Evolutionary conservation across 2,329 filamentous ascomycete species (phyloP), one percentile per base, ranked within the genome.

Genomic region (Phoma herbarum): DNA sequence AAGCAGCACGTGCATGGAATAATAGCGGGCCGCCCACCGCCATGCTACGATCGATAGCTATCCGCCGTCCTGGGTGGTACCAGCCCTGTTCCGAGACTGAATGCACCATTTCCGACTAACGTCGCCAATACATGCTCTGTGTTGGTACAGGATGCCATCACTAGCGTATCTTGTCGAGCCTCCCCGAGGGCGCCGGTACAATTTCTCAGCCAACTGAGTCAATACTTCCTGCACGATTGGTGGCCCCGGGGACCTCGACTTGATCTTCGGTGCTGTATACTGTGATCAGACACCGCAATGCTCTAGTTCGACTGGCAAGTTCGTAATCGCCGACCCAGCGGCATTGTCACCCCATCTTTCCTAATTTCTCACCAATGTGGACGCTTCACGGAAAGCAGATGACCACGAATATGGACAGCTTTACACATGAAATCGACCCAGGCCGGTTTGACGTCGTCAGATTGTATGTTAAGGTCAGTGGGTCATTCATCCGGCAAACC

Each of bases 301-400:
- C 39, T 43, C 33, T 50, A 53, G 56, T 35, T 29, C 26, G 22
- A 49, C 31, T 25, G 22, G 26, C 7, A 26, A n/a, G 28, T 33
- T 53, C 45, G 45, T 39, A 51, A 50, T 59, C 50, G 56, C 50
- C 56, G 50, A 54, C 39, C 45, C 46, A 42, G 25, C 46, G 46
- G 56, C 31, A 45, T 53, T 35, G 31, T 49, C 44, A 54, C 50
- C 33, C 49, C 44, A 49, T 53, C 14, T 41, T 52, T 54, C 33
- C 33, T 45, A 37, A n/a, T 12, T 39, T 35, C 37, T 44, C 28
- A 22, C 29, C 44, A 49, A 49, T 23, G 39, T 25, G 31, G 29
- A 44, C 44, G n/a, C 33, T n/a, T 41, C 16, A 43, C 14, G 14
- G 18, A n/a, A 11, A 16, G 44, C 49, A 52, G 29, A 52, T 52